Conservation (phyloP, 345 rosid genomes). For the Acer negundo region DNA sequence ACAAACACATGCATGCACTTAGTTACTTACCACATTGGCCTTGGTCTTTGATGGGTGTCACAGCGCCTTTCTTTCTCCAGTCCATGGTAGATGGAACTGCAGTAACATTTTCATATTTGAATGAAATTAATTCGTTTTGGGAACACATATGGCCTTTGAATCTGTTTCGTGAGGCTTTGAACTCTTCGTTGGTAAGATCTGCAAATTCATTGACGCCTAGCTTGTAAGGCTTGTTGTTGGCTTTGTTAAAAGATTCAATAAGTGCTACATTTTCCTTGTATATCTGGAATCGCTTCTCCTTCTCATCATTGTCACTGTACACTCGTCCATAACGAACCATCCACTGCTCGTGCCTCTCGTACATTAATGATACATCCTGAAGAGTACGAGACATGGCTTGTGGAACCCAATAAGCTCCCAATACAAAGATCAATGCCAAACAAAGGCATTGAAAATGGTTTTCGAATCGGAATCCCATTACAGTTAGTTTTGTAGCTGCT, state of each 20-base stretch:
- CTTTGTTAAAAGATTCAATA: constrained; percentile 38
- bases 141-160: constrained; percentile 39
- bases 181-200: constrained; percentile 50
- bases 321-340: constrained; percentile 29
- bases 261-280: constrained; percentile 40
- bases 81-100: constrained; percentile 40
- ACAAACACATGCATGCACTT: no score
- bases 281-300: constrained; percentile 37
- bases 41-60: constrained; percentile 55
- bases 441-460: no score
- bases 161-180: constrained; percentile 34
- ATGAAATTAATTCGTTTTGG: constrained; percentile 21
- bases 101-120: constrained; percentile 38
- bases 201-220: constrained; percentile 49
- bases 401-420: no score
- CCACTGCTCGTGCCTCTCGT: constrained; percentile 39
- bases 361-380: neutral
- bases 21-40: constrained; percentile 50
- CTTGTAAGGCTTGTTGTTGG: constrained; percentile 40
- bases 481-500: no score
- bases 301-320: constrained; percentile 36
- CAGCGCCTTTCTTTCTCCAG: constrained; percentile 60
- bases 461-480: constrained; percentile 2
- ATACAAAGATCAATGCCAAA: no score
- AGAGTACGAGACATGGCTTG: no score